These are phyloP conservation scores for Pugionium cornutum DNA, from an alignment of 345 rosid genomes.

Conservation along the genomic window DNA sequence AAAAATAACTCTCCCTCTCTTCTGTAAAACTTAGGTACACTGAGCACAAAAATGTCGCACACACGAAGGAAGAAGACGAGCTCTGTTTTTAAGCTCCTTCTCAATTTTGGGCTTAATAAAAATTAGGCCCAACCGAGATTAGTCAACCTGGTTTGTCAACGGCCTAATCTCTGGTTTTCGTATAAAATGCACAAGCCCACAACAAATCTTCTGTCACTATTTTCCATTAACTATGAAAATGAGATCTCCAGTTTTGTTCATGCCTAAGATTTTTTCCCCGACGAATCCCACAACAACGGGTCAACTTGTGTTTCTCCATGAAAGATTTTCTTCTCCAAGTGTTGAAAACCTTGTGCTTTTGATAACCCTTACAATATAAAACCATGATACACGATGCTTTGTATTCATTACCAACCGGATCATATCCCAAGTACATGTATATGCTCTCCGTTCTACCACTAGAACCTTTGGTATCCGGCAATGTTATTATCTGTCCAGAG, in stretches of 20 bases:
- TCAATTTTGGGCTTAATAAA: too few relatives aligned
- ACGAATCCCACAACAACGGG: neutral
- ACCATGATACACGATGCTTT: constrained; percentile 12
- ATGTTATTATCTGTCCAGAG: constrained; percentile 5
- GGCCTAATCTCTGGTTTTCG: too few relatives aligned
- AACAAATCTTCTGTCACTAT: too few relatives aligned
- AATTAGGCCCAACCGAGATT: too few relatives aligned
- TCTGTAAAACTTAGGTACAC: too few relatives aligned
- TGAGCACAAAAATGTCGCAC: too few relatives aligned
- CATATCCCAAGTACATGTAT: constrained; percentile 12
- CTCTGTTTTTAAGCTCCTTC: too few relatives aligned
- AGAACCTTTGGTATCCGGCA: neutral
- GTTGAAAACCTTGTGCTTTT: constrained; percentile 14
- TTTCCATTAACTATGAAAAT: neutral
- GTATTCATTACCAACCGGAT: constrained; percentile 14
- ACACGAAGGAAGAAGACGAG: too few relatives aligned
- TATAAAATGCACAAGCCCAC: too few relatives aligned
- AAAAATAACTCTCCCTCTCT: too few relatives aligned
- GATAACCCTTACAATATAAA: neutral
- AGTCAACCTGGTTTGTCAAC: too few relatives aligned
- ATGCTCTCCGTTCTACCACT: neutral
- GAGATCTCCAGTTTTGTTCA: neutral
- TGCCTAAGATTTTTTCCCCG: constrained; percentile 4
- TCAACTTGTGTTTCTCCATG: neutral
- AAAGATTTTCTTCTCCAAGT: neutral